These are phyloP conservation scores for Ulota crispa DNA, from an alignment of 225 moss, liverwort and hornwort species.

Conservation along the genomic window DNA sequence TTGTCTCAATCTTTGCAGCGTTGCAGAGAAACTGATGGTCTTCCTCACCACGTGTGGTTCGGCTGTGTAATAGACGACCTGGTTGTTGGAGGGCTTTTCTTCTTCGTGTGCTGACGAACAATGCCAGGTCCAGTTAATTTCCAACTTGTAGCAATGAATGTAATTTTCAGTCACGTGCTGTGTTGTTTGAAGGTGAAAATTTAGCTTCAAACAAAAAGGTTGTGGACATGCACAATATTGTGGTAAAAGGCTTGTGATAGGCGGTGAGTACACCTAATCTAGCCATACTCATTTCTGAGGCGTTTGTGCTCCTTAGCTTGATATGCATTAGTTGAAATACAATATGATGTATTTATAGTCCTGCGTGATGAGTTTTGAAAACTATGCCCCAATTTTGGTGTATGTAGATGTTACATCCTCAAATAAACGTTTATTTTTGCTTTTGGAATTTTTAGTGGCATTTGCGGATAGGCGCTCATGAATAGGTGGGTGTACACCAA, in stretches of 20 bases:
- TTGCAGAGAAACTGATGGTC: neutral
- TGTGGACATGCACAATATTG: neutral
- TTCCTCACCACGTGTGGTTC: neutral
- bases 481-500: neutral
- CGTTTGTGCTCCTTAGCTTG: neutral
- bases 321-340: neutral
- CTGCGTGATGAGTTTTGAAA: fast-evolving
- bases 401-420: fast-evolving
- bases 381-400: neutral
- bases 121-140: constrained; percentile 11
- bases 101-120: neutral
- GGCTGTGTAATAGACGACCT: neutral
- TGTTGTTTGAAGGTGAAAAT: neutral
- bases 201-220: neutral
- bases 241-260: neutral
- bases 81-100: neutral
- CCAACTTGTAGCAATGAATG: neutral
- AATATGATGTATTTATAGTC: neutral
- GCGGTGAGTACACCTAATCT: too few relatives aligned
- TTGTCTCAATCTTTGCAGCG: neutral
- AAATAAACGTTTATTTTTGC: neutral
- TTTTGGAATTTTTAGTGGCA: neutral
- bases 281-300: fast-evolving
- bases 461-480: neutral
- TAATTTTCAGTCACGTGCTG: neutral